Base-by-base conservation (phyloP, 768 basidiomycete genomes). In the Neoboletus brunneissimus region DNA sequence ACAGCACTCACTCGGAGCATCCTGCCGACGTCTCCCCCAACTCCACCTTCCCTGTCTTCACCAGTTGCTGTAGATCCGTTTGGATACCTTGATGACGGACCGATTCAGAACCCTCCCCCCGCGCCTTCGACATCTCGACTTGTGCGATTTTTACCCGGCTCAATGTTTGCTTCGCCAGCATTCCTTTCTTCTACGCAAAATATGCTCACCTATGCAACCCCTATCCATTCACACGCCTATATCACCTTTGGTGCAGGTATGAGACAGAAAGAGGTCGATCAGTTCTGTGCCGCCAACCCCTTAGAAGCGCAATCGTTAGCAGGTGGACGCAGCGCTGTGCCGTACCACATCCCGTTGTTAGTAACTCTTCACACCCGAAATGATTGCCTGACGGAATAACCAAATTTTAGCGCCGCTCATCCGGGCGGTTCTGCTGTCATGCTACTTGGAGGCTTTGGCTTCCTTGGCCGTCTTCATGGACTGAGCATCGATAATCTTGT, bases 401-500 rank as follows among this genome's bases (percentile, higher is more conserved):
- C 37, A 59, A 42, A 53, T 53, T 44, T 45, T n/a, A 91, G 89
- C 58, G 79, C 89, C 34, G 89, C 90, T 25, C 88, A 92, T 63
- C 89, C 91, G 4, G 85, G 82, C 4, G 88, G 90, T 16, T 88
- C 88, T 51, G 85, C 86, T 11, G 82, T 88, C 55, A 88, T 91
- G 88, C 73, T 91, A 56, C 79, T 90, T 4, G 93, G 90, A 18
- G 94, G 94, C 1, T 96, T 96, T 65, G 94, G 94, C 1, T 87
- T 96, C 74, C 76, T 94, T 43, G 86, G 90, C 50, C 81, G 94
- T 50, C 73, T 93, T 62, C 82, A 87, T 59, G 94, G 94, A 7
- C 76, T 97, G 53, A 94, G 91, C 56, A 82, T 94, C 67, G 94
- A 98, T 69, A 91, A 89, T 67, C 75, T 96, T 25, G 88, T 95